These are phyloP conservation scores for Colletotrichum brevisporum DNA, from an alignment of 2,329 filamentous ascomycete genomes.

Conservation along the genomic window DNA sequence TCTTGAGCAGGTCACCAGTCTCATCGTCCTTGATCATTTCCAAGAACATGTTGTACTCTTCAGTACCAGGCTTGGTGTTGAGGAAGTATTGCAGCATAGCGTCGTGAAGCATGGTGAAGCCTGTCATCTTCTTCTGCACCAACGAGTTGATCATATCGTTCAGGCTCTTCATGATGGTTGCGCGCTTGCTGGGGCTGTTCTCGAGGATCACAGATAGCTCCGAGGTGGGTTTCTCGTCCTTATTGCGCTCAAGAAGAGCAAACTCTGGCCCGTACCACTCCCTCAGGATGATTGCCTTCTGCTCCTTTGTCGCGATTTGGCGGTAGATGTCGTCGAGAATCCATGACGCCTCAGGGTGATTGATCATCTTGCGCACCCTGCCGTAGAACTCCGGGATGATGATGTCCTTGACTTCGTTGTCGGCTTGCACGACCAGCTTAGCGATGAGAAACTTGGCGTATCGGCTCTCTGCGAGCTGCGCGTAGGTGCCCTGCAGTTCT, in stretches of 20 bases:
- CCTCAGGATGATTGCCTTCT: constrained; percentile 86
- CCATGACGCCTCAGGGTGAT: constrained; percentile 96
- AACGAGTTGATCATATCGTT: constrained; percentile 91
- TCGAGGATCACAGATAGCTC: constrained; percentile 84
- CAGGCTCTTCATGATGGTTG: constrained; percentile 87
- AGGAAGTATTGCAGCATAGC: constrained; percentile 98
- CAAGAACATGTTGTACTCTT: constrained; percentile 88
- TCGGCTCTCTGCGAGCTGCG: constrained; percentile 89
- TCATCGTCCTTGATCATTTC: constrained; percentile 94
- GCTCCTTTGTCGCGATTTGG: constrained; percentile 85
- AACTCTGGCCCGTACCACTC: constrained; percentile 99
- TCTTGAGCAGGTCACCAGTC: constrained; percentile 90
- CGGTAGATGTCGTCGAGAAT: constrained; percentile 98
- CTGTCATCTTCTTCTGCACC: constrained; percentile 95
- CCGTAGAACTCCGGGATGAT: constrained; percentile 97
- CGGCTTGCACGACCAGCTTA: constrained; percentile 94
- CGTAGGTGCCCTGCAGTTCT: constrained; percentile 89
- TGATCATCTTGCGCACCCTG: constrained; percentile 91
- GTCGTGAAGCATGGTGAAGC: constrained; percentile 97
- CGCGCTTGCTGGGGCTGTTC: constrained; percentile 85
- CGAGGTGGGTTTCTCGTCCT: constrained; percentile 67
- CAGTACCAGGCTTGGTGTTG: constrained; percentile 80
- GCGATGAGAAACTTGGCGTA: constrained; percentile 98
- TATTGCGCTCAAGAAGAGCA: constrained; percentile 77
- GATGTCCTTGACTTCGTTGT: constrained; percentile 86